These are phyloP conservation scores for Xylariaceae sp. DNA, from an alignment of 2,329 filamentous ascomycete species.

Conservation along the genomic window DNA sequence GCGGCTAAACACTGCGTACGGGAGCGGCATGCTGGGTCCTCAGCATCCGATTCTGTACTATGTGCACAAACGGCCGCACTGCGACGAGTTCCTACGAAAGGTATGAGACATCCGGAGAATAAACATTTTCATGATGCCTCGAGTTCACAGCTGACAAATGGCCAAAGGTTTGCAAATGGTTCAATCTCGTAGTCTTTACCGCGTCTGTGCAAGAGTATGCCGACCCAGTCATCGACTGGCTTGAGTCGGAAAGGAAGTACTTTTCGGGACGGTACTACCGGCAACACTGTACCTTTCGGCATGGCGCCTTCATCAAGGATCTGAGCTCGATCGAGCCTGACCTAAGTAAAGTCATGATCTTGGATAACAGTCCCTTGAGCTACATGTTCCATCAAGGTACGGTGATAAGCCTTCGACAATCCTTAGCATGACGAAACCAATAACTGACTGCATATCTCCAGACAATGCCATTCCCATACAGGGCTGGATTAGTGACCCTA, in stretches of 20 bases:
- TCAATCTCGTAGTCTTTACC: slow-evolving; percentile 94
- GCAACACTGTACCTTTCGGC: slow-evolving; percentile 93
- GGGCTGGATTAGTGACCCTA: slow-evolving; percentile 98
- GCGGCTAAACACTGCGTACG: slow-evolving; percentile 72
- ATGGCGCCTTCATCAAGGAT: slow-evolving; percentile 98
- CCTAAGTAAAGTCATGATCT: slow-evolving; percentile 95
- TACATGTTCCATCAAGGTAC: slow-evolving; percentile 98
- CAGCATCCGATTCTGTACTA: slow-evolving; percentile 98
- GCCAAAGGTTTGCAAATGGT: slow-evolving; percentile 85
- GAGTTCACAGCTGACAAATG: slow-evolving; percentile 19
- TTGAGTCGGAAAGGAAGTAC: slow-evolving; percentile 94
- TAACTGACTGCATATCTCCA: slow-evolving; percentile 39
- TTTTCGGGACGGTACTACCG: slow-evolving; percentile 92
- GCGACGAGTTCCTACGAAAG: slow-evolving; percentile 91
- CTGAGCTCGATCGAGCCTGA: slow-evolving; percentile 94
- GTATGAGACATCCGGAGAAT: slow-evolving; percentile 41
- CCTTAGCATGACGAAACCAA: background rate
- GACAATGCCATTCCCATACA: slow-evolving; percentile 99
- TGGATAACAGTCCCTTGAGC: slow-evolving; percentile 97
- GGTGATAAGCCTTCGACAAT: slow-evolving; percentile 27
- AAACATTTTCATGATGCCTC: background rate
- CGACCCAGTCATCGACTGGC: slow-evolving; percentile 97
- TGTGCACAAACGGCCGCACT: slow-evolving; percentile 95
- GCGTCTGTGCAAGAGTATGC: slow-evolving; percentile 98
- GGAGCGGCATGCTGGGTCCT: slow-evolving; percentile 68